These are phyloP conservation scores for Curvularia sp. DNA, from an alignment of 2,329 filamentous ascomycete species.

Conservation along the genomic window DNA sequence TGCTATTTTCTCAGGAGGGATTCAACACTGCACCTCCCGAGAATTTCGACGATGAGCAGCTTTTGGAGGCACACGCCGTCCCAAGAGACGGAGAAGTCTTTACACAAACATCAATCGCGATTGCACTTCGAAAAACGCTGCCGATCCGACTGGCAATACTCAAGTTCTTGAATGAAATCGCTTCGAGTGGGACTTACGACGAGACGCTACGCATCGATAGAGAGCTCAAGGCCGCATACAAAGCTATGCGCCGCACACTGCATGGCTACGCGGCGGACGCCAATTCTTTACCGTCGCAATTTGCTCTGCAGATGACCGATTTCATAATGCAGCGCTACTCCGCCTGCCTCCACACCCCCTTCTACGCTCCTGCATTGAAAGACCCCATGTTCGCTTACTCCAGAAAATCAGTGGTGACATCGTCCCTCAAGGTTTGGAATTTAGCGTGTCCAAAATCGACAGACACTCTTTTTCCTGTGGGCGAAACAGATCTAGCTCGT, in stretches of 20 bases:
- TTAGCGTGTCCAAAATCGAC: conserved; percentile 15
- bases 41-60: conserved; percentile 54
- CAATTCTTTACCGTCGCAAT: conserved; percentile 10
- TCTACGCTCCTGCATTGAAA: conserved; percentile 28
- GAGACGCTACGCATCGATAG: conserved; percentile 38
- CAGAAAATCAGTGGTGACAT: conserved; percentile 34
- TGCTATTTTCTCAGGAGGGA: conserved; percentile 45
- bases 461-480: not conserved
- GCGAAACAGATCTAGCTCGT: conserved; percentile 25
- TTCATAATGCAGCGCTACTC: conserved; percentile 40
- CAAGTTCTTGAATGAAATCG: conserved; percentile 40
- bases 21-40: conserved; percentile 49
- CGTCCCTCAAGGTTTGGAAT: conserved; percentile 39
- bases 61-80: conserved; percentile 35
- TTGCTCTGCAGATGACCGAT: conserved; percentile 32
- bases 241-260: conserved; percentile 27
- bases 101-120: conserved; percentile 48
- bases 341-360: conserved; percentile 36
- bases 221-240: conserved; percentile 30
- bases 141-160: conserved; percentile 48
- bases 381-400: conserved; percentile 38
- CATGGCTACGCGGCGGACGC: conserved; percentile 14
- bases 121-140: conserved; percentile 49
- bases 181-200: conserved; percentile 33
- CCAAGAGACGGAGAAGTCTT: conserved; percentile 36